Percentiles rank a stretch among this genome's conserved stretches.
These are phyloP conservation scores for Desmodesmus armatus DNA, from an alignment of 139 green algal genomes.

Conservation along the genomic window DNA sequence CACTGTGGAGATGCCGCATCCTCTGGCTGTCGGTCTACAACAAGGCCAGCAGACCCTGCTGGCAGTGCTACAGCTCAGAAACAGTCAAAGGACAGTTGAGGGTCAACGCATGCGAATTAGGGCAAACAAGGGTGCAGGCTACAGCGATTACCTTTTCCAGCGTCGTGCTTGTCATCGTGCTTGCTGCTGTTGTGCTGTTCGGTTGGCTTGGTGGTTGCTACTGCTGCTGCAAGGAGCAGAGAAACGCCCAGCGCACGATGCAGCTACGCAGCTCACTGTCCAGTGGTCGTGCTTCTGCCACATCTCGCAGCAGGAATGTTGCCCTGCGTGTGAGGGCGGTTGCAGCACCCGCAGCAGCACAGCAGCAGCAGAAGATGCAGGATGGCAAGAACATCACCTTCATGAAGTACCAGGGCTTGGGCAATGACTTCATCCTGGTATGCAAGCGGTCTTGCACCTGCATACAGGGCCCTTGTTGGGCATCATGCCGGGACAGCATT, in stretches of 20 bases:
- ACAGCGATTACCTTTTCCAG: no score
- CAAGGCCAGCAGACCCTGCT: no score
- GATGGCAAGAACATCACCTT: constrained; percentile 64
- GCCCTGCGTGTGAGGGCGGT: background rate
- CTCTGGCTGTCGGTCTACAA: no score
- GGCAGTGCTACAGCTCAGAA: no score
- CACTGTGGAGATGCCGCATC: no score
- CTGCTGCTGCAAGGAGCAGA: background rate
- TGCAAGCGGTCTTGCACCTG: constrained; percentile 6
- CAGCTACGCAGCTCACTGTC: background rate
- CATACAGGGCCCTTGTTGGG: no score
- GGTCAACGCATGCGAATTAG: no score
- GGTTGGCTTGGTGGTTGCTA: background rate
- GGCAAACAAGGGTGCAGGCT: no score
- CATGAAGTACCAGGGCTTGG: constrained; percentile 97
- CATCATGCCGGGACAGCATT: no score
- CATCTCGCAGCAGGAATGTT: no score
- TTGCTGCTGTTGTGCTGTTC: background rate
- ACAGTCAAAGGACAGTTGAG: no score
- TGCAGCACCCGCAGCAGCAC: background rate
- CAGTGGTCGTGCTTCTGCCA: background rate
- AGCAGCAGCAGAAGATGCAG: constrained; percentile 1
- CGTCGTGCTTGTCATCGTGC: no score
- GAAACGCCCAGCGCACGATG: background rate
- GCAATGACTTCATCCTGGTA: constrained; percentile 99